phyloP scores from a whole-genome alignment of 371 early-diverging fungal genomes.

The Mucor irregularis region DNA sequence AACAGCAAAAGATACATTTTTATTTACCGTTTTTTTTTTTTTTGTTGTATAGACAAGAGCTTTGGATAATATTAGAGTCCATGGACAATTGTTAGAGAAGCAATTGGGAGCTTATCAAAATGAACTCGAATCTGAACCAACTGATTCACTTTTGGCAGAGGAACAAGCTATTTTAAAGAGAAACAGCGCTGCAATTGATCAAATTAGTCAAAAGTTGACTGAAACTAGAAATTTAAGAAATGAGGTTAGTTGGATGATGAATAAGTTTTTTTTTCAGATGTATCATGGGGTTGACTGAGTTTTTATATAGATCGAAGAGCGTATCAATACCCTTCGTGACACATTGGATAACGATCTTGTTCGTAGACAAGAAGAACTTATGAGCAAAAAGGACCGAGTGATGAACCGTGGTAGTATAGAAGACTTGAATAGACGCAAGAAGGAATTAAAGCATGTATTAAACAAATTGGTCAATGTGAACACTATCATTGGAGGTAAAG shows the following conservation, averaged over 20 bases:
- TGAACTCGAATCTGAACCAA: conserved; percentile 62
- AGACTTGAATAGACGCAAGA: conserved; percentile 48
- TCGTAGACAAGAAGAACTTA: conserved; percentile 60
- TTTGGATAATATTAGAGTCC: conserved; percentile 35
- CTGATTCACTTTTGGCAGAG: conserved; percentile 48
- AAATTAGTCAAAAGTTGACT: conserved; percentile 45
- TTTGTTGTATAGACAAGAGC: conserved; percentile 38
- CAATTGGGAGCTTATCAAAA: conserved; percentile 57
- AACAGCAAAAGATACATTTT: no score
- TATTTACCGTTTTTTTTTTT: no score
- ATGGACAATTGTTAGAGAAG: conserved; percentile 45
- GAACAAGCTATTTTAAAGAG: conserved; percentile 59
- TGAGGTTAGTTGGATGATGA: background rate
- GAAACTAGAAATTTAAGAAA: conserved; percentile 22
- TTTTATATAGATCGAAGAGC: conserved; percentile 57
- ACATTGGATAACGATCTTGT: conserved; percentile 66
- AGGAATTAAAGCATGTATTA: conserved; percentile 52
- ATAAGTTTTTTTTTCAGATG: background rate
- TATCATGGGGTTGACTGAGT: background rate
- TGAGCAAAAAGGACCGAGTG: conserved; percentile 54
- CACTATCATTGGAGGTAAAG: conserved; percentile 22
- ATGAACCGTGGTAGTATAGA: conserved; percentile 30
- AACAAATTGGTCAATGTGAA: conserved; percentile 36
- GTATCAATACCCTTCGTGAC: conserved; percentile 71
- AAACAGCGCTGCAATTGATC: conserved; percentile 54